Conservation (phyloP, 441 rosid species). For the Croton setiger region DNA sequence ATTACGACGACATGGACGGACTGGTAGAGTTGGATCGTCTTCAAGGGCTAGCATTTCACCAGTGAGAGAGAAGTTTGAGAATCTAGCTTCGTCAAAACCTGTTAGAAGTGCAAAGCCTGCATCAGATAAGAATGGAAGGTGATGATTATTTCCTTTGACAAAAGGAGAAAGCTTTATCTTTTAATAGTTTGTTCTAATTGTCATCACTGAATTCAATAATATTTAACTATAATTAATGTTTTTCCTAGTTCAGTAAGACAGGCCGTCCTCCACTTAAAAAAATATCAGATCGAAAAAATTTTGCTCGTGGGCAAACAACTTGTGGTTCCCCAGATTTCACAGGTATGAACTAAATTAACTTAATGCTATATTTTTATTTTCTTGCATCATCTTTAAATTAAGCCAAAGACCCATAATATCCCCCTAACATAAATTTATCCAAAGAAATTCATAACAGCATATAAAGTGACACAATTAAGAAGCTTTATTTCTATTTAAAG, state of each 20-base stretch:
- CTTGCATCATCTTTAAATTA: no score
- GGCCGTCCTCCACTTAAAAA: slow-evolving; percentile 62
- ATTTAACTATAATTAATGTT: slow-evolving; percentile 8
- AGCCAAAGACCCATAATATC: not conserved
- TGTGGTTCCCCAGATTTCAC: slow-evolving; percentile 41
- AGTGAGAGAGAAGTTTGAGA: slow-evolving; percentile 44
- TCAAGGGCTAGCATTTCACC: slow-evolving; percentile 39
- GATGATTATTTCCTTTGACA: slow-evolving; percentile 11
- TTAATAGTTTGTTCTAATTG: not conserved
- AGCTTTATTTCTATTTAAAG: not conserved
- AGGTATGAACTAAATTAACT: slow-evolving; percentile 28
- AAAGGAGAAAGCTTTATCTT: slow-evolving; percentile 4
- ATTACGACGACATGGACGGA: slow-evolving; percentile 53
- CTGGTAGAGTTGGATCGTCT: slow-evolving; percentile 39
- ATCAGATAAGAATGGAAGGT: slow-evolving; percentile 56
- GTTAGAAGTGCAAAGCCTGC: slow-evolving; percentile 37
- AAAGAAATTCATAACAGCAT: not conserved
- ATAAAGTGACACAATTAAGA: not conserved
- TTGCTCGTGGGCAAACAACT: slow-evolving; percentile 36
- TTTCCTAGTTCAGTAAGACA: slow-evolving; percentile 44
- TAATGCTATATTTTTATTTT: not conserved
- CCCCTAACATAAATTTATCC: not conserved
- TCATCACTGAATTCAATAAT: not conserved
- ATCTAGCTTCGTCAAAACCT: slow-evolving; percentile 38
- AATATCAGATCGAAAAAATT: slow-evolving; percentile 45